Base-by-base conservation (phyloP, 495 filamentous ascomycete species). In the Trichoderma orchidacearum region DNA sequence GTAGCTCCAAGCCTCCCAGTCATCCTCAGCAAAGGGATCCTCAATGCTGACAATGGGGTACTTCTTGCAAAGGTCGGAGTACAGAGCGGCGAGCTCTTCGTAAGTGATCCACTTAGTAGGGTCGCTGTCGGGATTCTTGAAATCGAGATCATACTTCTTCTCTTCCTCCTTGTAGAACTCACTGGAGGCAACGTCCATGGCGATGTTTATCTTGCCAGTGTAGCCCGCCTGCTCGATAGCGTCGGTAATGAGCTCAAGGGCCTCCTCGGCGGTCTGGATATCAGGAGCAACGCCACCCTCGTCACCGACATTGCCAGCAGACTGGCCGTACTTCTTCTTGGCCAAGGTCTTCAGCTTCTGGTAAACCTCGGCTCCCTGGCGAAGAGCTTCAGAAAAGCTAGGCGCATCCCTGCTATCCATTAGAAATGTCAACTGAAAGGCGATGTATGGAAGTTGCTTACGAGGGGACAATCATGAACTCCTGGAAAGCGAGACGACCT, bases 91-190 rank as follows among this genome's bases (percentile, higher is more conserved):
- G 50, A 99, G 84, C 75, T 99, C 81, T 82, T 99, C 90, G 75
- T 99, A 99, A 65, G 90, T 94, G 77, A 97, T 75, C 94, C 94
- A 97, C 83, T 97, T 96, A 76, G 69, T 80, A 66, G 80, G 79
- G 79, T 99, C 94, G 70, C 87, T 87, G 58, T 91, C 83, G 56
- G 88, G 86, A 82, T 96, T 97, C 89, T 99, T 96, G 87, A 96
- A 98, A 84, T 98, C 94, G 54, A 99, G 79, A 70, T 99, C 94
- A 83, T 99, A 99, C 77, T 96, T 96, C 87, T 96, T 95, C 64
- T 68, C 92, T 45, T 95, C 90, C 64, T 78, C 75, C 80, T 96
- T 96, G 84, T 99, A 99, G 83, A 99, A 99, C 74, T 99, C 94
- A 78, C 86, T 93, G 59, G 91, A 95, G 58, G 94, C 94, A 69